Conservation (phyloP, 345 rosid species). For the Hypericum androsaemum region DNA sequence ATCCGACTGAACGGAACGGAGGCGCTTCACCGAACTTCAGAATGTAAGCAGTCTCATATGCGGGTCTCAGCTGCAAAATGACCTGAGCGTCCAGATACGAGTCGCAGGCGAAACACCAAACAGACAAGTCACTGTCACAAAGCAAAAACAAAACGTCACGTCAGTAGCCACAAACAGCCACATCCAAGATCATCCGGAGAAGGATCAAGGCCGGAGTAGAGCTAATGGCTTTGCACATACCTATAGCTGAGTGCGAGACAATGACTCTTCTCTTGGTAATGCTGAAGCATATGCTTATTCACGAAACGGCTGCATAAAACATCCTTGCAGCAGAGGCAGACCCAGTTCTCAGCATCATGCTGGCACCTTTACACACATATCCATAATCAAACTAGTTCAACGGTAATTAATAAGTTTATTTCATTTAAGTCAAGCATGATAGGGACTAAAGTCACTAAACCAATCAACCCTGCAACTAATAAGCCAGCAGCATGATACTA, state of each 20-base stretch:
- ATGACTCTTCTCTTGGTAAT: slow-evolving; percentile 50
- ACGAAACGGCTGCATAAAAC: slow-evolving; percentile 87
- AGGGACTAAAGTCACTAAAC: too few species aligned
- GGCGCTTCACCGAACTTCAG: slow-evolving; percentile 80
- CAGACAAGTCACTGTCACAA: slow-evolving; percentile 60
- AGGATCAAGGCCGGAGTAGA: background rate
- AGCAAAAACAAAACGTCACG: background rate
- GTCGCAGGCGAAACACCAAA: slow-evolving; percentile 83
- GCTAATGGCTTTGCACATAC: slow-evolving; percentile 13
- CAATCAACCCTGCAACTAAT: too few species aligned
- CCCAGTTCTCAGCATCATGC: slow-evolving; percentile 76
- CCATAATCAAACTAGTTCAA: background rate
- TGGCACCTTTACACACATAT: slow-evolving; percentile 42
- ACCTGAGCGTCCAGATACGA: slow-evolving; percentile 69
- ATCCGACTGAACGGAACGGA: slow-evolving; percentile 32
- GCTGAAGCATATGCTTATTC: slow-evolving; percentile 80
- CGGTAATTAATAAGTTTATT: too few species aligned
- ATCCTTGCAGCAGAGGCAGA: slow-evolving; percentile 74
- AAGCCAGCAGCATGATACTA: too few species aligned
- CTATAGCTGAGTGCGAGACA: slow-evolving; percentile 73
- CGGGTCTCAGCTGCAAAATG: slow-evolving; percentile 49
- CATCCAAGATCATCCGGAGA: background rate
- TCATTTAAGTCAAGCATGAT: too few species aligned
- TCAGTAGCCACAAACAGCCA: background rate
- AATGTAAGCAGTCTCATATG: slow-evolving; percentile 56